Evolutionary conservation across 2,329 filamentous ascomycete genomes (phyloP), one percentile per base, ranked within the genome.

Genomic region (Fusarium xyrophilum): DNA sequence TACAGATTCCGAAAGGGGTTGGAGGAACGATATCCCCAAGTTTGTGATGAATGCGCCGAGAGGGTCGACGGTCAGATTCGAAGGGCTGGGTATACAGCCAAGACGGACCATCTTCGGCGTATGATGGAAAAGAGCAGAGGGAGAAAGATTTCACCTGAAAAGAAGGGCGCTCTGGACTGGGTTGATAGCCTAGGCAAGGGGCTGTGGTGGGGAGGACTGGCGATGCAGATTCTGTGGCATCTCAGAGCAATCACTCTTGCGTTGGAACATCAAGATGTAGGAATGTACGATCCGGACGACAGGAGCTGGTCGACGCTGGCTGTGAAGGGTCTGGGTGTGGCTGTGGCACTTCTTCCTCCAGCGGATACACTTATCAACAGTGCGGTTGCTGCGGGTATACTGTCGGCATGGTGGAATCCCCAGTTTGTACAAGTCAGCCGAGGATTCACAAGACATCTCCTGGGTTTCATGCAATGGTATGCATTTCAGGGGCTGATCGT

Each of bases 21-120:
- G 21, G 94, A 97, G 80, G 84, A 88, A 73, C 87, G 91, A 51
- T 98, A 97, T 75, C 96, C 96, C 1, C 93, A 96, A 75, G 90
- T 97, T 61, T 99, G 96, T 81, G 86, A 86, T 66, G 83, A 88
- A 46, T 99, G 96, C 78, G 91, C 92, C 67, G 91, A 89, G 9
- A 87, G 83, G 64, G 94, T 95, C 25, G 87, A 90, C 66, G 82
- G 85, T 36, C 86, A 89, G 64, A 88, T 97, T 54, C 84, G 87
- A 25, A 83, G 88, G 69, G 89, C 92, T 0, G 90, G 88, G 12
- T 97, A 97, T 76, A 91, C 89, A 33, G 93, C 93, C 30, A 92
- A 93, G 78, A 91, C 92, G n/a, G 93, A 96, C 71, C 87, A 93
- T 67, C 79, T 96, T 33, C 85, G 90, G 52, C 86, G 91, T 65